Conservation (phyloP, 164 flowering plant species). For the Macadamia integrifolia region DNA sequence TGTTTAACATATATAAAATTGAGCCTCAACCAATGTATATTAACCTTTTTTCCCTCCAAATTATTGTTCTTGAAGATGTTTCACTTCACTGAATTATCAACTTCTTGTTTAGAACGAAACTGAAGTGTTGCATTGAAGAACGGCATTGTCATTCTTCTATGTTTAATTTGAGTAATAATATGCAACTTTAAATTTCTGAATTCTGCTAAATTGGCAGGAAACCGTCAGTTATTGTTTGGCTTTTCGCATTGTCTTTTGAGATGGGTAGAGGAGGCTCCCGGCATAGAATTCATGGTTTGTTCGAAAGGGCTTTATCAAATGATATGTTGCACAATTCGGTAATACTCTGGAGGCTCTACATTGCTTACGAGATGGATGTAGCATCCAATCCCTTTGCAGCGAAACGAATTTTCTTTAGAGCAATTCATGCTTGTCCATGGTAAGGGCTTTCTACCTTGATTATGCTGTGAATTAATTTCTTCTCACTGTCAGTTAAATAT, state of each 20-base stretch:
- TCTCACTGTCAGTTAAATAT: too few species aligned
- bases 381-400: conserved; percentile 60
- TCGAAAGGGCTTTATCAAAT: conserved; percentile 75
- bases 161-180: neutral
- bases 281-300: conserved; percentile 76
- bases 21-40: too few species aligned
- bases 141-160: neutral
- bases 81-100: neutral
- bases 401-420: conserved; percentile 72
- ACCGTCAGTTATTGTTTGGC: conserved; percentile 61
- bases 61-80: neutral
- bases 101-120: neutral
- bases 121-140: neutral
- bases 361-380: conserved; percentile 57
- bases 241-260: conserved; percentile 72
- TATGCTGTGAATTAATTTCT: neutral
- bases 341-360: conserved; percentile 75
- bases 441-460: conserved; percentile 25
- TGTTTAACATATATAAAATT: too few species aligned
- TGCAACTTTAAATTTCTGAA: neutral
- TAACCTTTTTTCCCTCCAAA: too few species aligned
- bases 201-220: conserved; percentile 40
- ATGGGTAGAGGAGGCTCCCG: conserved; percentile 48
- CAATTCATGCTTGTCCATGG: conserved; percentile 97
- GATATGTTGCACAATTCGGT: conserved; percentile 55